Evolutionary conservation across 2,329 filamentous ascomycete genomes (phyloP), one percentile per base, ranked within the genome.

Genomic region (Xenosphaeropsis pyriputrescens): DNA sequence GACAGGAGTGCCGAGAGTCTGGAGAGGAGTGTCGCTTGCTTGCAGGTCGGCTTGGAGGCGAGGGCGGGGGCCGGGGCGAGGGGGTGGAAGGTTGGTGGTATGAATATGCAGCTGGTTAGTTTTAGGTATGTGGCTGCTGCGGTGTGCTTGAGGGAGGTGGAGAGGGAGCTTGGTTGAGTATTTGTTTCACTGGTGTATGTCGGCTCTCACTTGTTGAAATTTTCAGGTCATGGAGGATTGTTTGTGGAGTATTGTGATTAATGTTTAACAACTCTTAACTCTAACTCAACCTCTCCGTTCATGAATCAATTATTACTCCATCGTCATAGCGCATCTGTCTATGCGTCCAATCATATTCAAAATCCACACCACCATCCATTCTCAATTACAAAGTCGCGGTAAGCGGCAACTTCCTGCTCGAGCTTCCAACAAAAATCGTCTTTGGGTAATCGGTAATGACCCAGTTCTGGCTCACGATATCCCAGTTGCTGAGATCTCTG

Each of bases 401-500:
- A 22, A 56, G 41, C 9, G 43, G 47, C 35, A 56, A 39, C 30
- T 51, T 53, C 29, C 50, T 47, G n/a, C 49, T 52, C 38, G 50
- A 54, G 16, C 49, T 39, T 1, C 54, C 54, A 2, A 56, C 51
- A 45, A 48, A 50, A n/a, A 52, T 48, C 7, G 43, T 54, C 47
- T 56, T 56, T 1, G 50, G 45, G 16, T 44, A 45, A 32, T 41
- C 40, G 4, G 45, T 47, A 18, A 56, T 48, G 34, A 85, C 71
- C 88, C 89, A 96, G 64, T 95, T 79, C 66, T 95, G 88, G n/a
- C 61, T 56, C 1, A 53, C 66, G 1, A 72, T 63, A 47, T 94
- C 84, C 88, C 89, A 95, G 62, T 86, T 91, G 55, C 79, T 85
- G 39, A 95, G 48, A 52, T 95, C 89, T 40, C 85, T 75, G 30